Conservation (phyloP, 2,329 filamentous ascomycete genomes). For the Coccinonectria pachysandricola region DNA sequence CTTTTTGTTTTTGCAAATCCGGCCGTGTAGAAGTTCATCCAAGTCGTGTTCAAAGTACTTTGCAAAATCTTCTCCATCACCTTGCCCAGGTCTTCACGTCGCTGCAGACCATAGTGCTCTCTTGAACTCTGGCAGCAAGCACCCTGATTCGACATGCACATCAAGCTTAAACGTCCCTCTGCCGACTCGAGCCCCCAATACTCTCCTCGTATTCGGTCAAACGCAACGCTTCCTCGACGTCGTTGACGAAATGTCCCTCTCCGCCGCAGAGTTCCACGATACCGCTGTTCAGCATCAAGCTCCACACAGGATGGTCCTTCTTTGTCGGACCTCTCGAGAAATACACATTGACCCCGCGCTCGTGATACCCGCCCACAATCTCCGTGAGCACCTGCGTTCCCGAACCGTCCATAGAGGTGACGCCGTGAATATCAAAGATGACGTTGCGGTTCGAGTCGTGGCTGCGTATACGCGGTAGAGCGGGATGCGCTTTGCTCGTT, state of each 20-base stretch:
- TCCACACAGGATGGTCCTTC: slow-evolving; percentile 49
- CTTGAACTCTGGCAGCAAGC: no score
- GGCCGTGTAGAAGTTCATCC: no score
- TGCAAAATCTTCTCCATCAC: no score
- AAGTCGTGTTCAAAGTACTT: no score
- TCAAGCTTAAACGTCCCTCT: slow-evolving; percentile 5
- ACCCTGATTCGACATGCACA: no score
- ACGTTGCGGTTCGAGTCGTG: slow-evolving; percentile 82
- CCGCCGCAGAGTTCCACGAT: slow-evolving; percentile 81
- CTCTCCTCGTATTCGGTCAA: slow-evolving; percentile 64
- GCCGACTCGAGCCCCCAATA: slow-evolving; percentile 16
- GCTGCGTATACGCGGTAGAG: slow-evolving; percentile 66
- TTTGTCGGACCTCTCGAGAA: slow-evolving; percentile 50
- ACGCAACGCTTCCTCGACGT: slow-evolving; percentile 75
- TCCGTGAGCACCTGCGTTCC: slow-evolving; percentile 85
- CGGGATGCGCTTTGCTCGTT: slow-evolving; percentile 75
- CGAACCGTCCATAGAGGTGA: slow-evolving; percentile 86
- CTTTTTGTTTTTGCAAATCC: no score
- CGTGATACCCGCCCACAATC: slow-evolving; percentile 74
- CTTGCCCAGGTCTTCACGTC: no score
- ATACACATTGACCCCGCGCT: slow-evolving; percentile 65
- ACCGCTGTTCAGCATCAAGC: slow-evolving; percentile 65
- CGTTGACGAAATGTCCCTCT: slow-evolving; percentile 63
- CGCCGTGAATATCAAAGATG: slow-evolving; percentile 97
- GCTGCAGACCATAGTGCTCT: no score